Conservation (phyloP, 106 monocot genomes). For the Dactylorhiza incarnata region DNA sequence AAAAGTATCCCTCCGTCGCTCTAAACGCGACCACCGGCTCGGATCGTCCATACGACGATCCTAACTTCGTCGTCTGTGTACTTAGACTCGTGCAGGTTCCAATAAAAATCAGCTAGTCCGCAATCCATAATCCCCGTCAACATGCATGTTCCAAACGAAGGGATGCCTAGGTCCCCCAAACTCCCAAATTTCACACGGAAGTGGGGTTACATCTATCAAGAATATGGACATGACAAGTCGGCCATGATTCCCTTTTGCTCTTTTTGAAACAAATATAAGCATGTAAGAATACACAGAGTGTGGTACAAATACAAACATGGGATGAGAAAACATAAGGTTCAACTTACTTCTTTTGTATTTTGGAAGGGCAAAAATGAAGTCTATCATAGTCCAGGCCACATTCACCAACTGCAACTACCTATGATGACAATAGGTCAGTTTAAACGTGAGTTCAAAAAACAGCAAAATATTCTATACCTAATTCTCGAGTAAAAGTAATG, state of each 20-base stretch:
- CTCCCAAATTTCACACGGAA: not conserved
- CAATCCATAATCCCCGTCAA: not conserved
- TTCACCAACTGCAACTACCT: slow-evolving; percentile 99
- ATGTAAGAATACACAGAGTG: not conserved
- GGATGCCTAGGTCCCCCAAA: not conserved
- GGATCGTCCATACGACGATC: no score
- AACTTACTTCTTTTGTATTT: slow-evolving; percentile 80
- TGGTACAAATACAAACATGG: not conserved
- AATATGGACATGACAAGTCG: not conserved
- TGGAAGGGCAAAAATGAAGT: slow-evolving; percentile 87
- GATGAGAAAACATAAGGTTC: not conserved
- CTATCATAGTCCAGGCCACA: slow-evolving; percentile 99
- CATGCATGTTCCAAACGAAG: not conserved
- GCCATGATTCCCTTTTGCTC: not conserved
- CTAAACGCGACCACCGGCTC: no score
- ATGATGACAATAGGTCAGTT: not conserved
- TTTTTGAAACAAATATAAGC: not conserved
- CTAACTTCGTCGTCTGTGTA: no score
- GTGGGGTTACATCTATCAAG: not conserved
- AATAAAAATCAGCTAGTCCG: no score
- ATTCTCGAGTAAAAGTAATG: not conserved
- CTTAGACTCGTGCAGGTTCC: no score
- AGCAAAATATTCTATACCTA: not conserved
- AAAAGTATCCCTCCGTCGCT: no score
- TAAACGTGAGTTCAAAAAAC: not conserved